phyloP scores from a whole-genome alignment of 176 grass and related monocot genomes.

The Zea mays region Zm-B73-REFERENCE-NAM-5.0 NC_050104.1:93917501-93918000 shows the following conservation, averaged over 20 bases:
- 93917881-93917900: neutral
- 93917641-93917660: neutral
- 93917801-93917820: constrained; percentile 88
- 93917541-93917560: too few relatives aligned
- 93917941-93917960: neutral
- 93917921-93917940: neutral
- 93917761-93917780: neutral
- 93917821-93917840: constrained; percentile 86
- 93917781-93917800: neutral
- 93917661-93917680: too few relatives aligned
- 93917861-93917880: constrained; percentile 35
- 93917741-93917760: neutral
- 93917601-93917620: too few relatives aligned
- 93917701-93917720: neutral
- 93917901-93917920: neutral
- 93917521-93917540: too few relatives aligned
- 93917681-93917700: neutral
- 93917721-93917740: neutral
- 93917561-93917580: too few relatives aligned
- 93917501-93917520: too few relatives aligned
- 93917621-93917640: too few relatives aligned
- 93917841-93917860: constrained; percentile 68
- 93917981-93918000: too few relatives aligned
- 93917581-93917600: too few relatives aligned
- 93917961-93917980: neutral